These are phyloP conservation scores for Picochlorum sp. DNA, from an alignment of 139 green algal species.

Conservation along the genomic window DNA sequence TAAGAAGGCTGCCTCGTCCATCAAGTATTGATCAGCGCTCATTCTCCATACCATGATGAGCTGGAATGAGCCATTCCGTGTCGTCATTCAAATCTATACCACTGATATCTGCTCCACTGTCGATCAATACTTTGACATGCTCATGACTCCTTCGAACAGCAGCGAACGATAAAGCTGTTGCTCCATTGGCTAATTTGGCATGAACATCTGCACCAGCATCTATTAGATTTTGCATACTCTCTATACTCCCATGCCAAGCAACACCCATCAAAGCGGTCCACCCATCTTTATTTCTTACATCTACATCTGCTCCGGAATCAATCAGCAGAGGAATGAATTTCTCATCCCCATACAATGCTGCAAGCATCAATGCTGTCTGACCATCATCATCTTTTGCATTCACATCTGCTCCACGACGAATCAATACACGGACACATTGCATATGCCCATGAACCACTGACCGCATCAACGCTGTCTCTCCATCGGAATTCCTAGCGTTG, in stretches of 20 bases:
- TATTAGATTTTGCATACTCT: not conserved
- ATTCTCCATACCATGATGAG: too few relatives aligned
- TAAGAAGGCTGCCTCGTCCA: too few relatives aligned
- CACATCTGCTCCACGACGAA: not conserved
- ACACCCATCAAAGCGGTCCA: not conserved
- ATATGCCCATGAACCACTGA: not conserved
- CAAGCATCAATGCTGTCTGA: constrained; percentile 1
- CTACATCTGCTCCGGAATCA: not conserved
- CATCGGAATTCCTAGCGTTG: not conserved
- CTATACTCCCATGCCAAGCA: not conserved
- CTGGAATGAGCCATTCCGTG: too few relatives aligned
- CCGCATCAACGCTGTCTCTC: not conserved
- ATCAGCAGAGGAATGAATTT: not conserved
- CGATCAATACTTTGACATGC: not conserved
- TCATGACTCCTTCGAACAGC: not conserved
- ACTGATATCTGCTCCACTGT: not conserved
- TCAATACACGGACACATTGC: not conserved
- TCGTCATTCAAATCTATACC: not conserved
- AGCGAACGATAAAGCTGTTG: not conserved
- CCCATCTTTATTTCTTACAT: not conserved
- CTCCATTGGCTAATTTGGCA: not conserved
- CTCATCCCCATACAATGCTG: not conserved
- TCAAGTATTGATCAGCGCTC: too few relatives aligned
- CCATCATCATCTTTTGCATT: constrained; percentile 1
- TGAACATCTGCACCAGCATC: not conserved